A percentile compares a stretch with the other conserved stretches of the same genome.
phyloP scores from a whole-genome alignment of 352 stramenopile genomes.

The Thraustochytrium sp. region DNA sequence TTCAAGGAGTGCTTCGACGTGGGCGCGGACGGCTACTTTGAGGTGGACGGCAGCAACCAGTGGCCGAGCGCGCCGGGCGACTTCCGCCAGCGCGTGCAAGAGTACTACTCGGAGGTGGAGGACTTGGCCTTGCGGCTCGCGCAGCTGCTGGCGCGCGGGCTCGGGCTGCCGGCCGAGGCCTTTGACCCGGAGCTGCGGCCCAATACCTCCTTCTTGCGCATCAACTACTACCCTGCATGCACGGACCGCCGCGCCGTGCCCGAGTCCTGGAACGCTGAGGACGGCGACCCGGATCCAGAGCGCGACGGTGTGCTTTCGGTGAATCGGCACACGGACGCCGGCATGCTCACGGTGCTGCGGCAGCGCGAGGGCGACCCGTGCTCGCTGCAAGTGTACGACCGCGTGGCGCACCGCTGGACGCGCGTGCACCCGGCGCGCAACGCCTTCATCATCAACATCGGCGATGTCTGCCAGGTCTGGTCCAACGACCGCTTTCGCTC shows the following conservation, averaged over 20 bases:
- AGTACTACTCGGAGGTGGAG: constrained; percentile 60
- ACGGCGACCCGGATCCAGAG: neutral
- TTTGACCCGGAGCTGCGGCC: constrained; percentile 44
- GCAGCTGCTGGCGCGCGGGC: constrained; percentile 51
- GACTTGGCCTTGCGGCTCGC: constrained; percentile 56
- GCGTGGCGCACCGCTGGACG: constrained; percentile 55
- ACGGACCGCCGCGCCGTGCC: constrained; percentile 4
- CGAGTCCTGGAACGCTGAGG: neutral
- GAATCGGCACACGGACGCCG: constrained; percentile 63
- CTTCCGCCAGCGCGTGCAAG: constrained; percentile 53
- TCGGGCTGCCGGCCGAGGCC: constrained; percentile 49
- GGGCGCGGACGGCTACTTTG: constrained; percentile 48
- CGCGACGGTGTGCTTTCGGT: constrained; percentile 46
- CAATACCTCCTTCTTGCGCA: constrained; percentile 78
- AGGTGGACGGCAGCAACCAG: constrained; percentile 75
- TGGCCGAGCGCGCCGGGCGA: constrained; percentile 58
- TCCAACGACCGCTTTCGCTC: constrained; percentile 64
- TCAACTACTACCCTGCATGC: constrained; percentile 79
- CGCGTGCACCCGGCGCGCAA: constrained; percentile 57
- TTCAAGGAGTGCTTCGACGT: constrained; percentile 81
- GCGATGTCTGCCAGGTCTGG: constrained; percentile 67
- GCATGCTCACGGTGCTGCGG: constrained; percentile 66
- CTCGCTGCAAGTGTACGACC: constrained; percentile 56
- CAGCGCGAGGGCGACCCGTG: constrained; percentile 63
- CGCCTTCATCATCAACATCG: constrained; percentile 69